Conservation (phyloP, 495 filamentous ascomycete genomes). For the Trichoderma gamsii region DNA sequence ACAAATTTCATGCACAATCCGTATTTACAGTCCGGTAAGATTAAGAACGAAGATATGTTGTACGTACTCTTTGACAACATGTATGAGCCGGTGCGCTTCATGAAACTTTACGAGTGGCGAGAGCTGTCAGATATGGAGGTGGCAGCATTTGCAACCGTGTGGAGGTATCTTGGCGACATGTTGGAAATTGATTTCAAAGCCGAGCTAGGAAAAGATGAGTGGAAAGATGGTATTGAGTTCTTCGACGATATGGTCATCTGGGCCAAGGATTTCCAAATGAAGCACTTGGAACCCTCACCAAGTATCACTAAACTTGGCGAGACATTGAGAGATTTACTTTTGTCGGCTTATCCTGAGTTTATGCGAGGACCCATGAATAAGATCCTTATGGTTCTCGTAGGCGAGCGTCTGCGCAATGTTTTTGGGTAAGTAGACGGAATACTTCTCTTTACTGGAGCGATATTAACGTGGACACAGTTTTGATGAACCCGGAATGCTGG, state of each 20-base stretch:
- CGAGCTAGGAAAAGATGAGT: conserved; percentile 33
- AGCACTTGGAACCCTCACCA: conserved; percentile 50
- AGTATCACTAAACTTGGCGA: conserved; percentile 49
- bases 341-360: conserved; percentile 49
- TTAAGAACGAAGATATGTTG: conserved; percentile 58
- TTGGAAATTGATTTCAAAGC: conserved; percentile 51
- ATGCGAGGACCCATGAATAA: conserved; percentile 45
- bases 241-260: conserved; percentile 55
- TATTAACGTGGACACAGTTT: conserved; percentile 21
- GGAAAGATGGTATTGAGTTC: conserved; percentile 59
- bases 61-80: conserved; percentile 63
- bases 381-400: conserved; percentile 55
- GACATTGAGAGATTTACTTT: conserved; percentile 51
- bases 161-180: conserved; percentile 58
- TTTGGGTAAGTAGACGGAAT: conserved; percentile 49
- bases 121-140: conserved; percentile 53
- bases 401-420: conserved; percentile 54
- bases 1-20: conserved; percentile 61
- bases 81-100: conserved; percentile 52
- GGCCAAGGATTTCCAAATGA: conserved; percentile 52
- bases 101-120: conserved; percentile 58
- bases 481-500: conserved; percentile 26
- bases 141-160: conserved; percentile 61
- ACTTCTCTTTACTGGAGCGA: background rate
- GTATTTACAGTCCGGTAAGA: conserved; percentile 54